These are phyloP conservation scores for Coelastrella sp. DNA, from an alignment of 139 green algal genomes.

Conservation along the genomic window DNA sequence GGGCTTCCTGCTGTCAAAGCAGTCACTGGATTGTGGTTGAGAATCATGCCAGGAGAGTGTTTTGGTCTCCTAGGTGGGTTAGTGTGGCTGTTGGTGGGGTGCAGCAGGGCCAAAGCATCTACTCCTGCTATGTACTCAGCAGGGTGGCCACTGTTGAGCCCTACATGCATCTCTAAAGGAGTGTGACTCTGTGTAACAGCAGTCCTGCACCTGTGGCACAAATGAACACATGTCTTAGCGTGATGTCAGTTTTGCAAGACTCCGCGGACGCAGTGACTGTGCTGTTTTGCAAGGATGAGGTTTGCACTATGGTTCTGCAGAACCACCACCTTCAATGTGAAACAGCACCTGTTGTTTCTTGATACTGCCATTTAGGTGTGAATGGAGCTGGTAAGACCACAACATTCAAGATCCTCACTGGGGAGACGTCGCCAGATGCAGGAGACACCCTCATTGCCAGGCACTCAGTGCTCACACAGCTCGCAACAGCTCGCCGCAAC, in stretches of 20 bases:
- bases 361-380: constrained; percentile 30
- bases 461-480: constrained; percentile 56
- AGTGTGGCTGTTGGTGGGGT: background rate
- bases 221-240: too few relatives aligned
- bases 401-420: constrained; percentile 80
- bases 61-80: constrained; percentile 81
- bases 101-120: too few relatives aligned
- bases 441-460: constrained; percentile 73
- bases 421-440: constrained; percentile 65
- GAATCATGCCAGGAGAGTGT: constrained; percentile 75
- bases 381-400: constrained; percentile 89
- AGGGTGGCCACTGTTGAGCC: too few relatives aligned
- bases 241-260: too few relatives aligned
- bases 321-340: background rate
- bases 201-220: too few relatives aligned
- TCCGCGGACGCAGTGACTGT: too few relatives aligned
- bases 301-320: too few relatives aligned
- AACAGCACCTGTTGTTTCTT: background rate
- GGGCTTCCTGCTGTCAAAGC: constrained; percentile 53
- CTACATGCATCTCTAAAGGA: too few relatives aligned
- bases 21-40: constrained; percentile 73
- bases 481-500: constrained; percentile 56
- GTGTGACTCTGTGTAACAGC: too few relatives aligned
- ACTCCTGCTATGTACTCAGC: too few relatives aligned
- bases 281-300: too few relatives aligned